These are phyloP conservation scores for Phytophthora multivora DNA, from an alignment of 352 stramenopile genomes.

Conservation along the genomic window DNA sequence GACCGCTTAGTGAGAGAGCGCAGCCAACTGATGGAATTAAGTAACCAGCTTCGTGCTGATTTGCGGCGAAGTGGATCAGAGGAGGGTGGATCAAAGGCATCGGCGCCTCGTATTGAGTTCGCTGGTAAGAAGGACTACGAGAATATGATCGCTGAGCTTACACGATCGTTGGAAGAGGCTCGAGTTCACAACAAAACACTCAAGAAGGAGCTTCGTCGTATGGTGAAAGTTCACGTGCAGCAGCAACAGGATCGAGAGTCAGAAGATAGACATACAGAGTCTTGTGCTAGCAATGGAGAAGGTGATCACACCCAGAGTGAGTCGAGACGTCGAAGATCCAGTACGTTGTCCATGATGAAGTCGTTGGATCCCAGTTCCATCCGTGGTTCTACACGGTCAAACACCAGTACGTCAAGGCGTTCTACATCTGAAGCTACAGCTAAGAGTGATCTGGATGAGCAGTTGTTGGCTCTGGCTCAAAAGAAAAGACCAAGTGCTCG, in stretches of 20 bases:
- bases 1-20: slow-evolving; percentile 68
- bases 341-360: slow-evolving; percentile 74
- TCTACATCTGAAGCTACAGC: slow-evolving; percentile 23
- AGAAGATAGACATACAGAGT: neutral
- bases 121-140: slow-evolving; percentile 76
- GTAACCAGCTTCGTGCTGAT: slow-evolving; percentile 75
- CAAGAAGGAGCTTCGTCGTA: slow-evolving; percentile 79
- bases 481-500: slow-evolving; percentile 38
- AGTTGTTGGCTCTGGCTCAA: slow-evolving; percentile 53
- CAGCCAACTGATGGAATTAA: slow-evolving; percentile 80
- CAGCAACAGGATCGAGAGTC: slow-evolving; percentile 30
- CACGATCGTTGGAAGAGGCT: slow-evolving; percentile 67
- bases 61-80: slow-evolving; percentile 49
- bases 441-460: slow-evolving; percentile 45
- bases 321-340: slow-evolving; percentile 31
- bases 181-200: slow-evolving; percentile 80
- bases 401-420: slow-evolving; percentile 24
- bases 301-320: slow-evolving; percentile 5
- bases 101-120: slow-evolving; percentile 40
- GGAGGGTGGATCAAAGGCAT: slow-evolving; percentile 10
- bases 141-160: slow-evolving; percentile 71
- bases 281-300: neutral
- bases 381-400: slow-evolving; percentile 10
- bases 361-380: slow-evolving; percentile 32
- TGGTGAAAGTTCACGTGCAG: slow-evolving; percentile 71